A percentile compares a stretch with the other conserved stretches of the same genome.
phyloP scores from a whole-genome alignment of 169 alveolate species.

The Plasmodium relictum region DNA sequence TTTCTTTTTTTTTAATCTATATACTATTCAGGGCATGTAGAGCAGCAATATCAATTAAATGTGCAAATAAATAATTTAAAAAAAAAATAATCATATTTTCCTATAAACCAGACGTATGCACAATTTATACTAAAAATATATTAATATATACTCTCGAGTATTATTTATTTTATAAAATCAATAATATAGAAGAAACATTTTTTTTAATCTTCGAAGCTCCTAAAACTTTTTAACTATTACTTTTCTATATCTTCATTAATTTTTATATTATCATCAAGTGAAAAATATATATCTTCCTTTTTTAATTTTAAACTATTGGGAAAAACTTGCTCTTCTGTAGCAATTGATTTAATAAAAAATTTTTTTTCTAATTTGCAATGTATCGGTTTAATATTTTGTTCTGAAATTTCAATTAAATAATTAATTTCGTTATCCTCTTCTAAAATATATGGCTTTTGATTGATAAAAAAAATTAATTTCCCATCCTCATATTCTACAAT shows the following conservation, averaged over 20 bases:
- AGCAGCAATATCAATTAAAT: no score
- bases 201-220: no score
- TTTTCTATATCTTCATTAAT: background rate
- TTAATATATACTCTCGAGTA: no score
- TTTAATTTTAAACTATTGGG: background rate
- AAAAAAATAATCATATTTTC: no score
- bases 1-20: no score
- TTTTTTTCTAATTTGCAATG: slow-evolving; percentile 46
- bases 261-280: slow-evolving; percentile 24
- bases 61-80: no score
- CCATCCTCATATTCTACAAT: slow-evolving; percentile 58
- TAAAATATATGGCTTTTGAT: slow-evolving; percentile 47
- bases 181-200: no score
- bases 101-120: no score
- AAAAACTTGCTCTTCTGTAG: slow-evolving; percentile 24
- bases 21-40: no score
- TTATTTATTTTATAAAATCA: no score
- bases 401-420: slow-evolving; percentile 50
- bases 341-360: slow-evolving; percentile 30
- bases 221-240: no score
- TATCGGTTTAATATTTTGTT: slow-evolving; percentile 22
- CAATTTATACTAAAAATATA: no score
- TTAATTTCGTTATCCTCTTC: slow-evolving; percentile 41
- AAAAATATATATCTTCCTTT: slow-evolving; percentile 17
- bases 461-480: slow-evolving; percentile 22